Base-by-base conservation (phyloP, 1,284 basidiomycete species). In the Ganoderma leucocontextum region DNA sequence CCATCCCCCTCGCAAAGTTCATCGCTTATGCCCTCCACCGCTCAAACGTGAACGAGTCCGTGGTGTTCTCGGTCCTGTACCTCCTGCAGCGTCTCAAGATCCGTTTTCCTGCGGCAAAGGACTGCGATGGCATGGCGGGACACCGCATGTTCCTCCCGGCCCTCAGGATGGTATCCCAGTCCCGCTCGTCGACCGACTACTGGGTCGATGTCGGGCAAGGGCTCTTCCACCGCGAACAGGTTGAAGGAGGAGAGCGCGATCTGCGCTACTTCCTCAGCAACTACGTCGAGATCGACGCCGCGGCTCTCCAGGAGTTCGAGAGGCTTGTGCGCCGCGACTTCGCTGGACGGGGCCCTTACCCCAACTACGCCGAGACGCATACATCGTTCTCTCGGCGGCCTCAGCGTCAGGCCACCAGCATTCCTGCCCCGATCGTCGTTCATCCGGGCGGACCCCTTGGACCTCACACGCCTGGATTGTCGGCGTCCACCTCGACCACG, bases 201-300 rank as follows among this genome's bases (percentile, higher is more conserved):
- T 98, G 96, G 96, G 90, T 90, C n/a, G 93, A 97, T 59, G 96
- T 98, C 52, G 95, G 94, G 0, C 95, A 97, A 78, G 92, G 91
- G 63, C 93, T 96, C 91, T 97, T 97, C 76, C 89, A 89, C 1
- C 80, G 97, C 2, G 87, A 93, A 47, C 95, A 97, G 85, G 92
- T 97, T 75, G 97, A 97, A 79, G 95, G 96, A 84, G 97, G 97
- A 95, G 95, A 97, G 81, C 82, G 95, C 8, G 95, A 97, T 78
- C 95, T 97, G 91, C 96, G 95, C 77, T 90, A 87, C 29, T 97
- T 96, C 77, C 83, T 97, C 41, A 13, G 13, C 94, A 96, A 77
- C 97, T 95, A 95, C 92, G 95, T 97, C 10, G 93, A 91, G 62
- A 91, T 95, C 61, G 89, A 91, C 63, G 88, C 89, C 0, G 78